Percentiles rank a stretch among this genome's conserved stretches.
Conservation (phyloP, 176 grass and related monocot species). For the Triticum dicoccoides region DNA sequence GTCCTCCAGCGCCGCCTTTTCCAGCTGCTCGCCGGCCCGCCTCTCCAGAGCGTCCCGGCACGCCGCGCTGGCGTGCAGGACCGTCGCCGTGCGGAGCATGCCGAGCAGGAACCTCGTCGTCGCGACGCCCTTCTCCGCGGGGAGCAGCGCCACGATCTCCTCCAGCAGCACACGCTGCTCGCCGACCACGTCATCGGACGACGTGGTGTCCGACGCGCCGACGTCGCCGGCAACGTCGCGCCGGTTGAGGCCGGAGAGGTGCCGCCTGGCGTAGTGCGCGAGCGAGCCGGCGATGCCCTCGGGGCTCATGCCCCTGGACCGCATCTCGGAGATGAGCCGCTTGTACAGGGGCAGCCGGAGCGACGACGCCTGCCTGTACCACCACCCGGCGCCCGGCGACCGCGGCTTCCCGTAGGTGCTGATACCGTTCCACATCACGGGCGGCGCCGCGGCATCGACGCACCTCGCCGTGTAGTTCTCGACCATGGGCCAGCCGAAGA, state of each 20-base stretch:
- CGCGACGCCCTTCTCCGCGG: conserved; percentile 45
- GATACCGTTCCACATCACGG: conserved; percentile 62
- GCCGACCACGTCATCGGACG: conserved; percentile 33
- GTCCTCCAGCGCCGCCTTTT: conserved; percentile 68
- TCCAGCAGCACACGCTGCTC: conserved; percentile 68
- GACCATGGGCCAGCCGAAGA: conserved; percentile 67
- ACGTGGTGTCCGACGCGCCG: conserved; percentile 4
- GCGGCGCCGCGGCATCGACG: conserved; percentile 4
- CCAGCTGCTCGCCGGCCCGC: conserved; percentile 54
- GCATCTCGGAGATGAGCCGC: conserved; percentile 56
- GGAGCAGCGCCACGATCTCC: conserved; percentile 66
- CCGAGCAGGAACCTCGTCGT: conserved; percentile 61
- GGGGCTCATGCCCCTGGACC: conserved; percentile 61
- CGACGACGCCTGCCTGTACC: conserved; percentile 65
- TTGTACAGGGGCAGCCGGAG: conserved; percentile 67
- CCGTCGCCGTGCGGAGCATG: conserved; percentile 54
- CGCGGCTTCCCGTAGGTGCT: conserved; percentile 20
- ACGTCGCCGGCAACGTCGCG: neutral
- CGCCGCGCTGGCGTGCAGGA: conserved; percentile 50
- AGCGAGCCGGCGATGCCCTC: conserved; percentile 62
- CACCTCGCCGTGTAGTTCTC: conserved; percentile 40
- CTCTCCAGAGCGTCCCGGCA: conserved; percentile 73
- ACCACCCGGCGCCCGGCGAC: conserved; percentile 62
- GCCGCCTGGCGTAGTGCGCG: conserved; percentile 63
- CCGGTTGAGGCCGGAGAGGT: conserved; percentile 54